Evolutionary conservation across 306 rosid genomes (phyloP), one percentile per base, ranked within the genome.

Genomic region (Vigna radiata): DNA sequence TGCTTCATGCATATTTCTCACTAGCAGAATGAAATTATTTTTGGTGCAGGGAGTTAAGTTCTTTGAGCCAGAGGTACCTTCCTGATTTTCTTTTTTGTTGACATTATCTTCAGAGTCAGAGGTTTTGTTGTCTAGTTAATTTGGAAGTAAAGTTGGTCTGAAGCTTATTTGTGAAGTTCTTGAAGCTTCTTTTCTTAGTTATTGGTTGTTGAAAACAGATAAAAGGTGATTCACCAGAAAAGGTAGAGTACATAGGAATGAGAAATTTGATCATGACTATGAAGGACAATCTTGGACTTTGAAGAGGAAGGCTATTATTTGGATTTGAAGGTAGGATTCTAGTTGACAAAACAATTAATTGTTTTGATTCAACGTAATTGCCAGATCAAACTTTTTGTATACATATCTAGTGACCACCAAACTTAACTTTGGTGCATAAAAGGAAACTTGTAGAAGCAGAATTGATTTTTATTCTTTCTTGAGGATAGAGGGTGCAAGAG

Each of bases 141-240:
- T 73, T 77, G 78, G 70, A 50, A 82, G 74, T 78, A 31, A 63
- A 83, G 68, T 63, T 61, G 19, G 65, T 55, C 54, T 70, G 48
- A 54, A 65, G 79, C 37, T 64, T 66, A 14, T 77, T 13, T 73
- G 49, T 50, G 16, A 61, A 67, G 46, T 53, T 72, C 13, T 50
- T 14, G 29, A 49, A 60, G n/a, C 55, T 23, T 66, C 47, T 66
- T 36, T 13, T 75, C 70, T 77, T 63, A 18, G 41, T 70, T 46
- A 73, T 58, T 88, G 65, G 62, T 70, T 80, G 70, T 65, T 85
- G 85, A 49, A 81, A 86, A 53, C 93, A 90, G 96, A 90, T 94
- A 84, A 92, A 94, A 88, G 98, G 98, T n/a, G 96, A 90, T 83
- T 89, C 97, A 9, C 96, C 98, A 2, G 95, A 94, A 85, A 78